Conservation (phyloP, 768 basidiomycete species). For the Pleurotus giganteus region DNA sequence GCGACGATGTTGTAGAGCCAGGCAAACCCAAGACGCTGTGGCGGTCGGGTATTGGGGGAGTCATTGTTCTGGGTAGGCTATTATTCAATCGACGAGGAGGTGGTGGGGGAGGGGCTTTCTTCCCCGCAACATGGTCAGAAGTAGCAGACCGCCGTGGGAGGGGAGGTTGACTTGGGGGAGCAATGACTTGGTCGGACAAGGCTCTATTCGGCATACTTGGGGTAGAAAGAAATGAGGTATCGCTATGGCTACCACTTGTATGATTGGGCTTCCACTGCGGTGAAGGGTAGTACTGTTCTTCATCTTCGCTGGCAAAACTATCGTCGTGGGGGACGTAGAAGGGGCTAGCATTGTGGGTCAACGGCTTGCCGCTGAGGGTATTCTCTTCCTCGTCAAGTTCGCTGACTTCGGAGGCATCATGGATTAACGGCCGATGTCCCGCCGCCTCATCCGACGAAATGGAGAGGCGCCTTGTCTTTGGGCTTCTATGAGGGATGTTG, state of each 20-base stretch:
- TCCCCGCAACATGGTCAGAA: conserved; percentile 18
- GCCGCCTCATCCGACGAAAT: conserved; percentile 16
- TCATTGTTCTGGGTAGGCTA: conserved; percentile 22
- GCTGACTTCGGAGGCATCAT: conserved; percentile 25
- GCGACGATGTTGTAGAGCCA: conserved; percentile 16
- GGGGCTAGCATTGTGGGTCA: conserved; percentile 41
- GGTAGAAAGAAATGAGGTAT: conserved; percentile 15
- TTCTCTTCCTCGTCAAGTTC: conserved; percentile 45
- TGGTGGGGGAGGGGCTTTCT: conserved; percentile 58
- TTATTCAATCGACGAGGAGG: conserved; percentile 44
- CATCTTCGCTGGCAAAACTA: conserved; percentile 7
- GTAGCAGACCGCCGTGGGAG: conserved; percentile 21
- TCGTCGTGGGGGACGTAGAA: conserved; percentile 28
- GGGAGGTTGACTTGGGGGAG: conserved; percentile 14
- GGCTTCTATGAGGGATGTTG: conserved; percentile 13
- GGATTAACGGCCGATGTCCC: conserved; percentile 14
- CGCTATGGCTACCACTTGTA: conserved; percentile 15
- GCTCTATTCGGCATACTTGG: conserved; percentile 1
- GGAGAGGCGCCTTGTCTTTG: conserved; percentile 8
- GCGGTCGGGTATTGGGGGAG: conserved; percentile 50
- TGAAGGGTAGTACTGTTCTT: conserved; percentile 13
- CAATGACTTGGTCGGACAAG: neutral
- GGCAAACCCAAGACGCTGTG: conserved; percentile 19
- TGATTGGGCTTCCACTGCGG: conserved; percentile 2
- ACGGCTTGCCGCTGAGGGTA: conserved; percentile 42